Evolutionary conservation across 441 rosid genomes (phyloP).

Genomic region (Metrosideros polymorpha): DNA sequence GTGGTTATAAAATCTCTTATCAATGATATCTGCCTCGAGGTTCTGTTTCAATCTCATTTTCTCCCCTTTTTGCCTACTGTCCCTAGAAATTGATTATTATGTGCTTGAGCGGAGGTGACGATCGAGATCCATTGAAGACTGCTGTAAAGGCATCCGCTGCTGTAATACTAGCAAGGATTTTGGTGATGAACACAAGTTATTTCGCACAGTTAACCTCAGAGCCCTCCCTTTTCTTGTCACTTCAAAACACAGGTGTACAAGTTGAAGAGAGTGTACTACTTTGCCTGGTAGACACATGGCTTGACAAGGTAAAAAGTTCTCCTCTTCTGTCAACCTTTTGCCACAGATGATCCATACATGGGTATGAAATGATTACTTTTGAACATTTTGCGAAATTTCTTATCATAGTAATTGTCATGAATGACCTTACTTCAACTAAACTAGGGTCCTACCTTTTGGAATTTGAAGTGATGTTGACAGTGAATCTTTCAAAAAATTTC

Average conservation of each 20-base stretch:
- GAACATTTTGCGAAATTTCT: neutral
- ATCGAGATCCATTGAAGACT: constrained; percentile 72
- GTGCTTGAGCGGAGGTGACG: constrained; percentile 91
- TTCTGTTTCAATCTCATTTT: neutral
- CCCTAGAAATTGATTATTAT: constrained; percentile 69
- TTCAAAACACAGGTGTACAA: constrained; percentile 67
- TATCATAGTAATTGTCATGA: neutral
- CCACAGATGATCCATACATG: neutral
- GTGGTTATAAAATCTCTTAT: neutral
- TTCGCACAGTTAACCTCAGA: constrained; percentile 88
- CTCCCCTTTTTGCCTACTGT: neutral
- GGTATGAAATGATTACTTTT: neutral
- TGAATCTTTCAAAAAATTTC: neutral
- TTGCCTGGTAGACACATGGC: constrained; percentile 89
- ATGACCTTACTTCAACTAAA: neutral
- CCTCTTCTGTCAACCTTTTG: neutral
- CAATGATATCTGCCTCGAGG: neutral
- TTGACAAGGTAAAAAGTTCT: constrained; percentile 59
- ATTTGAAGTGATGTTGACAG: neutral
- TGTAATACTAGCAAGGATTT: constrained; percentile 83
- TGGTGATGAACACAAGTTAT: constrained; percentile 87
- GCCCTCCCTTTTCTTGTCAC: constrained; percentile 57
- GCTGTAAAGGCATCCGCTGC: constrained; percentile 81
- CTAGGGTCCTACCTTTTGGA: neutral
- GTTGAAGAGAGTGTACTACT: constrained; percentile 75